Evolutionary conservation across 768 basidiomycete genomes (phyloP).

Genomic region (Suillus placidus): DNA sequence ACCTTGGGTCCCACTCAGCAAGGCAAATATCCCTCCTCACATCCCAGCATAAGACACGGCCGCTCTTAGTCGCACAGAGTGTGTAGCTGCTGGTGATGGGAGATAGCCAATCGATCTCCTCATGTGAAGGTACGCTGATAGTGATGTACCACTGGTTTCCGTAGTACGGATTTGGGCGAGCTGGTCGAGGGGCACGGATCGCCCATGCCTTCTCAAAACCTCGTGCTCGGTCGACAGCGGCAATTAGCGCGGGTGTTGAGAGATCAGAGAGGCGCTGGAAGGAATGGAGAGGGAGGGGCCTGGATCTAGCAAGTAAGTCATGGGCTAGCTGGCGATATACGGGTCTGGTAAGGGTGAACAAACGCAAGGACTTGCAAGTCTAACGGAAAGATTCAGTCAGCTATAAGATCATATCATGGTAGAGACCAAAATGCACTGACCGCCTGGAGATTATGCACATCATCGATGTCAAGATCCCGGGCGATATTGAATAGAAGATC

Average conservation of each 20-base stretch:
- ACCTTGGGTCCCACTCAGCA: slow-evolving; percentile 66
- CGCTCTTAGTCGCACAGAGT: slow-evolving; percentile 76
- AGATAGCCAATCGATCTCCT: slow-evolving; percentile 77
- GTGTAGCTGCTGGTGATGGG: slow-evolving; percentile 77
- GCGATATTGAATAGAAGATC: slow-evolving; percentile 73
- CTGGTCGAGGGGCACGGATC: slow-evolving; percentile 56
- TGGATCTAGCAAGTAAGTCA: slow-evolving; percentile 63
- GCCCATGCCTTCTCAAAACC: slow-evolving; percentile 67
- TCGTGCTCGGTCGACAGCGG: slow-evolving; percentile 63
- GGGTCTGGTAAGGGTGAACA: slow-evolving; percentile 64
- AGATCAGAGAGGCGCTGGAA: slow-evolving; percentile 72
- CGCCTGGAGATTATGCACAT: slow-evolving; percentile 61
- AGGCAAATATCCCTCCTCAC: slow-evolving; percentile 61
- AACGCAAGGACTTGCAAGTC: slow-evolving; percentile 64
- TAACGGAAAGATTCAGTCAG: slow-evolving; percentile 26
- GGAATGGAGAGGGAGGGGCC: slow-evolving; percentile 68
- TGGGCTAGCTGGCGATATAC: slow-evolving; percentile 69
- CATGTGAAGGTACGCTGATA: slow-evolving; percentile 64
- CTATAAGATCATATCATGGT: slow-evolving; percentile 5
- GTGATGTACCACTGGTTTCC: slow-evolving; percentile 62
- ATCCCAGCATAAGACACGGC: slow-evolving; percentile 79
- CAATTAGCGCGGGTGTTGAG: slow-evolving; percentile 60
- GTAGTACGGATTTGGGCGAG: slow-evolving; percentile 22
- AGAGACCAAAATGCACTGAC: slow-evolving; percentile 45
- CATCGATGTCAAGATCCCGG: slow-evolving; percentile 58